phyloP scores from a whole-genome alignment of 768 basidiomycete species.

The Russula foetens region DNA sequence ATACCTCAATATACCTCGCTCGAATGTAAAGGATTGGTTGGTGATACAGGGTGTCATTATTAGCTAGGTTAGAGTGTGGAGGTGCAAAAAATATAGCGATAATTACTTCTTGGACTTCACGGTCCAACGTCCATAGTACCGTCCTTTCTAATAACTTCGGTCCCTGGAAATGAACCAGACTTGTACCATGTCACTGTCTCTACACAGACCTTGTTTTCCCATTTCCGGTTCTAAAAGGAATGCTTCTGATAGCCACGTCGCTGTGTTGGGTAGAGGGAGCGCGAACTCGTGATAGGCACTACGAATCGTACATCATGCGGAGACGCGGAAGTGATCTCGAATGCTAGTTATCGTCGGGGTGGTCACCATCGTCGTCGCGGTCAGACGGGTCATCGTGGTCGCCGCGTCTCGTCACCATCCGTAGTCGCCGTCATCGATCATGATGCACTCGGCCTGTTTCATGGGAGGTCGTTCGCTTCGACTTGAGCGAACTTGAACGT shows the following conservation, averaged over 20 bases:
- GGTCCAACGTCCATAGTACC: slow-evolving; percentile 7
- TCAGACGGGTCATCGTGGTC: no score
- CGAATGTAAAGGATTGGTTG: neutral
- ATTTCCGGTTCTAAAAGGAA: slow-evolving; percentile 8
- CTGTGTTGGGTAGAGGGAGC: slow-evolving; percentile 1
- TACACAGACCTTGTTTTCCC: neutral
- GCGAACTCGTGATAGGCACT: slow-evolving; percentile 16
- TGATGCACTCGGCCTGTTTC: no score
- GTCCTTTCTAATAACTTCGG: slow-evolving; percentile 13
- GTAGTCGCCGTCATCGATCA: no score
- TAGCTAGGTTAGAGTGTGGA: neutral
- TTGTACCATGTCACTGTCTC: neutral
- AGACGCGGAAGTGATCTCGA: slow-evolving; percentile 10
- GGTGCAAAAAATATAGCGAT: neutral
- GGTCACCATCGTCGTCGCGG: no score
- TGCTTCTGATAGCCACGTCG: slow-evolving; percentile 8
- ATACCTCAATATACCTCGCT: slow-evolving; percentile 17
- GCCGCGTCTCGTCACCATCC: no score
- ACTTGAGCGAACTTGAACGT: no score
- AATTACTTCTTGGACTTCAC: slow-evolving; percentile 11
- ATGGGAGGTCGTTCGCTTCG: no score
- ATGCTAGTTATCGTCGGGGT: neutral
- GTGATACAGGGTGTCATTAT: neutral
- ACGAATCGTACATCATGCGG: slow-evolving; percentile 14
- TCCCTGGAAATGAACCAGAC: slow-evolving; percentile 13